These are phyloP conservation scores for Lipomyces spencermartinsiae DNA, from an alignment of 805 yeast genomes.

Conservation along the genomic window DNA sequence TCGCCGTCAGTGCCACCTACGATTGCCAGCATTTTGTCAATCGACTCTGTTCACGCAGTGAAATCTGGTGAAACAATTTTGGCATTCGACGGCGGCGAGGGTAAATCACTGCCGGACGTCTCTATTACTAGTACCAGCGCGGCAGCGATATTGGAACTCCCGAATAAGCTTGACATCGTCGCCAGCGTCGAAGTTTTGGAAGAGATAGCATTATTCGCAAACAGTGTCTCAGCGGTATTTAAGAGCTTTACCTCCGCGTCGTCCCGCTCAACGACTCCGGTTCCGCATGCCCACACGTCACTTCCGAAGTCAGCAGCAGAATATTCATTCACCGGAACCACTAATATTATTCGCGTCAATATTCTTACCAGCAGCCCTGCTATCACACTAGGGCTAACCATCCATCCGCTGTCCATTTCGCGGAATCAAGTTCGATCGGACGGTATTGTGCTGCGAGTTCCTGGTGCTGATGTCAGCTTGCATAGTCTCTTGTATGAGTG, in stretches of 20 bases:
- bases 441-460: constrained; percentile 4
- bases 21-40: constrained; percentile 13
- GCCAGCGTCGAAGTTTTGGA: constrained; percentile 20
- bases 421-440: constrained; percentile 9
- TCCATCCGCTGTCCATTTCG: constrained; percentile 14
- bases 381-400: constrained; percentile 1
- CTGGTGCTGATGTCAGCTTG: constrained; percentile 18
- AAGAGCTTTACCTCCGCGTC: background rate
- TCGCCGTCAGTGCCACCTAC: constrained; percentile 15
- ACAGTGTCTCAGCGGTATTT: constrained; percentile 8
- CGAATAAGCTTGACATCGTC: constrained; percentile 17
- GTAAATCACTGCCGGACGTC: constrained; percentile 20
- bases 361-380: constrained; percentile 7
- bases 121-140: constrained; percentile 9
- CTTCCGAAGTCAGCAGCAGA: background rate
- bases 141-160: constrained; percentile 9
- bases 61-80: constrained; percentile 13
- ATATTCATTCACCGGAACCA: constrained; percentile 10
- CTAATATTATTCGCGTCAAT: constrained; percentile 7
- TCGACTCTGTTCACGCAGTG: constrained; percentile 22
- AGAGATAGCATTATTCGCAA: constrained; percentile 8
- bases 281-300: background rate
- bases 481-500: constrained; percentile 9
- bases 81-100: constrained; percentile 11
- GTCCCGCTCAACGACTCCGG: background rate